Evolutionary conservation across 2,329 filamentous ascomycete species (phyloP).

Genomic region (Tolypocladium ovalisporum): DNA sequence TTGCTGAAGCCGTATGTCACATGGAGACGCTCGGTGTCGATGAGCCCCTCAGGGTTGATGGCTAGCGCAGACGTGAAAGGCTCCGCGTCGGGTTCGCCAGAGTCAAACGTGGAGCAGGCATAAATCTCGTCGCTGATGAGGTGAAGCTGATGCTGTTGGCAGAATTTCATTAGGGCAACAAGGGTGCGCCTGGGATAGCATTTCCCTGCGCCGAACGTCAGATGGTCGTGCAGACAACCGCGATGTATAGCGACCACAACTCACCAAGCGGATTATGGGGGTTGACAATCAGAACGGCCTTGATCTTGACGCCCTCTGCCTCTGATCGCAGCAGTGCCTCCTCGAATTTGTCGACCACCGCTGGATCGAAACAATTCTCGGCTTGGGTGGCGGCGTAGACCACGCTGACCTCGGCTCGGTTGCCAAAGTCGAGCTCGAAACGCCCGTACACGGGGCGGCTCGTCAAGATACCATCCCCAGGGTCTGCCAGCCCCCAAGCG

Average conservation of each 20-base stretch:
- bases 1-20: constrained; percentile 34
- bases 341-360: constrained; percentile 33
- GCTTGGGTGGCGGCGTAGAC: constrained; percentile 33
- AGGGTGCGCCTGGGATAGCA: constrained; percentile 34
- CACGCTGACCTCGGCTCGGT: constrained; percentile 28
- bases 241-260: constrained; percentile 3
- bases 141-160: constrained; percentile 37
- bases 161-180: constrained; percentile 34
- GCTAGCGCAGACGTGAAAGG: constrained; percentile 39
- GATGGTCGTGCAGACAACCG: not conserved
- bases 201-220: constrained; percentile 12
- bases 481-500: constrained; percentile 25
- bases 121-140: constrained; percentile 50
- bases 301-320: constrained; percentile 25
- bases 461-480: constrained; percentile 26
- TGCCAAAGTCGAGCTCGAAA: constrained; percentile 36
- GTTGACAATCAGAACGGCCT: constrained; percentile 39
- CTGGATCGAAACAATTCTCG: constrained; percentile 30
- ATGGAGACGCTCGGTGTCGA: constrained; percentile 37
- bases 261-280: constrained; percentile 40
- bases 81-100: constrained; percentile 13
- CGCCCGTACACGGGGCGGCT: constrained; percentile 34
- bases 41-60: constrained; percentile 28
- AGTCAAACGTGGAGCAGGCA: constrained; percentile 36
- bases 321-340: constrained; percentile 23